A percentile compares a stretch with the other conserved stretches of the same genome.
These are phyloP conservation scores for Larix sibirica DNA, from an alignment of 83 land plant genomes.

Conservation along the genomic window DNA sequence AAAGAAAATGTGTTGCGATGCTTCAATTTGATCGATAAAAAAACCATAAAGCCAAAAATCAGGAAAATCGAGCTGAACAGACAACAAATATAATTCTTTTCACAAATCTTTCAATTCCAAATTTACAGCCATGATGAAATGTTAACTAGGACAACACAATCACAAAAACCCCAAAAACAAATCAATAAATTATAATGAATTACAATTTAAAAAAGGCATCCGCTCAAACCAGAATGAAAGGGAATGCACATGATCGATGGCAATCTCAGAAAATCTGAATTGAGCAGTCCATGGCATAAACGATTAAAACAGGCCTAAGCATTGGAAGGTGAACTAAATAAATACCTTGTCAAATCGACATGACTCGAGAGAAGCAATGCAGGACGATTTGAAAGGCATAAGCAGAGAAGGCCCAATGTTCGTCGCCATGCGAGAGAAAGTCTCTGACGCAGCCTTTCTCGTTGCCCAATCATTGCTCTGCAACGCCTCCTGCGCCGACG, in stretches of 20 bases:
- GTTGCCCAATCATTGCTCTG: slow-evolving; percentile 70
- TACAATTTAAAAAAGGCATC: no score
- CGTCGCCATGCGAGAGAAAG: slow-evolving; percentile 36
- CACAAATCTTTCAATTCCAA: background rate
- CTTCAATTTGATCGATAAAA: background rate
- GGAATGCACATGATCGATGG: no score
- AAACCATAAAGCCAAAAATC: background rate
- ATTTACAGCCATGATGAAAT: background rate
- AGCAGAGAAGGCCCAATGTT: slow-evolving; percentile 21
- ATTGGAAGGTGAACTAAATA: background rate
- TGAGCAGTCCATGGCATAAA: no score
- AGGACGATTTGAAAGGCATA: slow-evolving; percentile 29
- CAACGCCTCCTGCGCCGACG: slow-evolving; percentile 41
- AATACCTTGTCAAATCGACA: slow-evolving; percentile 61
- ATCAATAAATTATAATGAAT: background rate
- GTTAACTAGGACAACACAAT: background rate
- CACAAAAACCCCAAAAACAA: background rate
- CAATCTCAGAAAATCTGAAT: no score
- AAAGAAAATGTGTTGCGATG: no score
- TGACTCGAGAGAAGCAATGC: slow-evolving; percentile 45
- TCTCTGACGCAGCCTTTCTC: slow-evolving; percentile 77
- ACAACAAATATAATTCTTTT: background rate
- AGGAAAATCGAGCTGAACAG: background rate
- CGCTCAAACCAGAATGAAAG: no score
- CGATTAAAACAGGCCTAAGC: no score